These are phyloP conservation scores for Lepraria neglecta DNA, from an alignment of 495 filamentous ascomycete genomes.

Conservation along the genomic window DNA sequence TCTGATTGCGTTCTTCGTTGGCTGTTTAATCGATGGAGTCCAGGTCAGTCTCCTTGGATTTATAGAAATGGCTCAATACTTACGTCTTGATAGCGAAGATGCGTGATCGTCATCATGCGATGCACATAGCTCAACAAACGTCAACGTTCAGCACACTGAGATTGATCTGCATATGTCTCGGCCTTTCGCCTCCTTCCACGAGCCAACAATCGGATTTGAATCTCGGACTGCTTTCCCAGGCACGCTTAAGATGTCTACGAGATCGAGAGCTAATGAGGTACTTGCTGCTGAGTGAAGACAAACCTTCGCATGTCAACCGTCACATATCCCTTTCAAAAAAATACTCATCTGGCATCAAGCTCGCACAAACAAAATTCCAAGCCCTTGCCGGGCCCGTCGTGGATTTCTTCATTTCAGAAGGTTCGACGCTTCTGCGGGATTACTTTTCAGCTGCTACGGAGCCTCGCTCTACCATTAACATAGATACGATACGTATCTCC, in stretches of 20 bases:
- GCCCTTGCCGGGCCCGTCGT: constrained; percentile 5
- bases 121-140: constrained; percentile 32
- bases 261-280: constrained; percentile 34
- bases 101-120: constrained; percentile 33
- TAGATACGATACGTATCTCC: constrained; percentile 26
- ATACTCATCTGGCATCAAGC: background rate
- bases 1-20: constrained; percentile 68
- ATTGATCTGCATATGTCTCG: constrained; percentile 38
- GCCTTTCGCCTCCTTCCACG: constrained; percentile 20
- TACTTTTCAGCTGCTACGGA: constrained; percentile 4
- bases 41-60: constrained; percentile 44
- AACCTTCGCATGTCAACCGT: background rate
- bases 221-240: constrained; percentile 37
- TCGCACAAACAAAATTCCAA: constrained; percentile 16
- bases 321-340: background rate
- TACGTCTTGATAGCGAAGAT: constrained; percentile 27
- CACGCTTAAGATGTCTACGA: constrained; percentile 20
- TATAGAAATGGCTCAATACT: background rate
- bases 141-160: constrained; percentile 34
- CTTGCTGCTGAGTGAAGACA: constrained; percentile 30
- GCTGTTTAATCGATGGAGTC: constrained; percentile 73
- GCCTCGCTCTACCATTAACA: constrained; percentile 12
- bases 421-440: constrained; percentile 15
- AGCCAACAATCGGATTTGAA: constrained; percentile 14
- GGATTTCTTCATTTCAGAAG: constrained; percentile 15